Percentiles rank a stretch among this genome's conserved stretches.
Conservation (phyloP, 306 rosid genomes). For the Fragaria vesca region DNA sequence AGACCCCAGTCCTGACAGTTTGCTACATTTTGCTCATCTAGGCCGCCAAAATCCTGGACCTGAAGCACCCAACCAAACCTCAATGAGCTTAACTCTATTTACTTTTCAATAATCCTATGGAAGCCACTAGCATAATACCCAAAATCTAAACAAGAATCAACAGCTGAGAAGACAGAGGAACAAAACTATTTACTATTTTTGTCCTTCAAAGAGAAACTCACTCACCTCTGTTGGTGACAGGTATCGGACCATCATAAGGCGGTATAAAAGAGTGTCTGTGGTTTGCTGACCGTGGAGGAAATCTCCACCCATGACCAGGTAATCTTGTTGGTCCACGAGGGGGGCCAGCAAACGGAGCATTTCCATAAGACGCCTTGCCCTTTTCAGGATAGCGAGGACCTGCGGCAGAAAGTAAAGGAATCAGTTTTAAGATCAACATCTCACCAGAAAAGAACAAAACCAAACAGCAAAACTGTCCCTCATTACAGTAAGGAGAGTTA, state of each 20-base stretch:
- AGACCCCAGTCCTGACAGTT: slow-evolving; percentile 36
- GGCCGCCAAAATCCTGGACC: slow-evolving; percentile 88
- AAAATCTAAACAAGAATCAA: neutral
- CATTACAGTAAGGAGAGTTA: slow-evolving; percentile 24
- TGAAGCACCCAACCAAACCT: slow-evolving; percentile 35
- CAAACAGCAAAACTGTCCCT: slow-evolving; percentile 6
- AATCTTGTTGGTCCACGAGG: slow-evolving; percentile 69
- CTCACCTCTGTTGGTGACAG: slow-evolving; percentile 67
- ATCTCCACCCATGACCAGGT: slow-evolving; percentile 76
- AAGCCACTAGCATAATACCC: neutral
- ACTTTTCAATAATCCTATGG: neutral
- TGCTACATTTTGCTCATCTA: slow-evolving; percentile 43
- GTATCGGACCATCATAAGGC: slow-evolving; percentile 76
- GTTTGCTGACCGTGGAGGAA: slow-evolving; percentile 61
- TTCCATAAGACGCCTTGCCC: slow-evolving; percentile 40
- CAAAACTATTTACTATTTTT: neutral
- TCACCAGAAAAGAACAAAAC: slow-evolving; percentile 6
- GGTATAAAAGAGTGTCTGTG: slow-evolving; percentile 69
- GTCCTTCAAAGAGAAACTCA: neutral
- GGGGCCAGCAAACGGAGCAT: slow-evolving; percentile 59
- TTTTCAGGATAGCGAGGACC: slow-evolving; percentile 69
- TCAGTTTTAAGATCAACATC: slow-evolving; percentile 4
- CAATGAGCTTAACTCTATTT: neutral
- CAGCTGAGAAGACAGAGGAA: neutral
- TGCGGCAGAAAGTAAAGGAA: slow-evolving; percentile 27